These are phyloP conservation scores for Oryza rufipogon DNA, from an alignment of 176 grass and related monocot genomes.

Conservation along the genomic window DNA sequence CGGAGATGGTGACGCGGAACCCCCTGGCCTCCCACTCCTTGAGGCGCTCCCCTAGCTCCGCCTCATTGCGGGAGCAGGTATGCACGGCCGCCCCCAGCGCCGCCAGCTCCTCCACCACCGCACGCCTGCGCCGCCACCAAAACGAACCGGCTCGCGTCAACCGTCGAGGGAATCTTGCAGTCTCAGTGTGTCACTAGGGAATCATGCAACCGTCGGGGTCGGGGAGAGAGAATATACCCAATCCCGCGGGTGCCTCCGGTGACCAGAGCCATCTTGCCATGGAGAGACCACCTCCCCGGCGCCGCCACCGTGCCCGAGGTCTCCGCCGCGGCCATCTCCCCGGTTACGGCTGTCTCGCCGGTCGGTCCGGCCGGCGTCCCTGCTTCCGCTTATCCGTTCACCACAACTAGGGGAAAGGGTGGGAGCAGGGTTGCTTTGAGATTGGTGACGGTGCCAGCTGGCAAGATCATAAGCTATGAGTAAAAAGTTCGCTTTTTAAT, in stretches of 20 bases:
- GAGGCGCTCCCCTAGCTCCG: constrained; percentile 51
- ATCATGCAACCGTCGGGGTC: background rate
- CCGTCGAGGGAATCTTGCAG: background rate
- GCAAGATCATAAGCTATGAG: background rate
- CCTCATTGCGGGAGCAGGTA: constrained; percentile 63
- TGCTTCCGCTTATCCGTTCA: constrained; percentile 8
- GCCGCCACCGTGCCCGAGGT: background rate
- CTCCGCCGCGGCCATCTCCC: constrained; percentile 26
- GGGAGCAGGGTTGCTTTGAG: background rate
- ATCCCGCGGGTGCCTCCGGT: constrained; percentile 83
- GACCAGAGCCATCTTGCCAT: constrained; percentile 68
- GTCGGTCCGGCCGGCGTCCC: too few species aligned
- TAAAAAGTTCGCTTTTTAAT: too few species aligned
- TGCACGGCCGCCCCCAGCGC: constrained; percentile 59
- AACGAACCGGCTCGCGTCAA: background rate
- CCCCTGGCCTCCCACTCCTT: constrained; percentile 52
- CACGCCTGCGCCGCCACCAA: constrained; percentile 38
- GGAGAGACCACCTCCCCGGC: constrained; percentile 61
- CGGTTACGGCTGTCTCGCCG: constrained; percentile 32
- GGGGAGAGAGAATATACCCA: constrained; percentile 37
- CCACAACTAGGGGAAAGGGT: background rate
- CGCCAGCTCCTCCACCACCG: constrained; percentile 68
- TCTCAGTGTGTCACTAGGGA: background rate
- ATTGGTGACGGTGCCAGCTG: background rate
- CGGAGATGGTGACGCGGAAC: constrained; percentile 54